Conservation (phyloP, 768 basidiomycete genomes). For the Pleurotus djamor region DNA sequence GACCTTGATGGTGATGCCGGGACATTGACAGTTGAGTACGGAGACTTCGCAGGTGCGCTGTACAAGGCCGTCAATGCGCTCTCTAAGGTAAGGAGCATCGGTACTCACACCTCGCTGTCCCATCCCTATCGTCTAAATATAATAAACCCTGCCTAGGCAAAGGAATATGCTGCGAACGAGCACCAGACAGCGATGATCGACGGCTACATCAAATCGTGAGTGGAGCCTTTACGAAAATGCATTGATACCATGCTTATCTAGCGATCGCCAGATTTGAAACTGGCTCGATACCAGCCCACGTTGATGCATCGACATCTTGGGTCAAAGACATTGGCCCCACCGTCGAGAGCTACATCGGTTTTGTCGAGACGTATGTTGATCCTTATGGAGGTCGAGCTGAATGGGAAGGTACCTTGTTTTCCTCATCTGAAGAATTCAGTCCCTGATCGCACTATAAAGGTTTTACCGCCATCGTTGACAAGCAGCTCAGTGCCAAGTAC, state of each 20-base stretch:
- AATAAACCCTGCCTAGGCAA: slow-evolving; percentile 44
- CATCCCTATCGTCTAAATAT: neutral
- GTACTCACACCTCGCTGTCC: neutral
- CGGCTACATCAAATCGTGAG: slow-evolving; percentile 76
- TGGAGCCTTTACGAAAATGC: neutral
- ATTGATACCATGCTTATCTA: too few relatives aligned
- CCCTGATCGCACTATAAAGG: slow-evolving; percentile 37
- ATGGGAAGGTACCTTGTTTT: slow-evolving; percentile 69
- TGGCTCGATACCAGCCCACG: slow-evolving; percentile 79
- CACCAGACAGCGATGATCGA: slow-evolving; percentile 74
- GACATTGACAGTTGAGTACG: slow-evolving; percentile 67
- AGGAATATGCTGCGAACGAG: slow-evolving; percentile 70
- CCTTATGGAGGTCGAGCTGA: slow-evolving; percentile 91
- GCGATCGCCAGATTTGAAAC: slow-evolving; percentile 56
- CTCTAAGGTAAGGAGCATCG: slow-evolving; percentile 40
- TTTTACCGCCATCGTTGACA: slow-evolving; percentile 88
- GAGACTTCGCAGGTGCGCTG: slow-evolving; percentile 67
- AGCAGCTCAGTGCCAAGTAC: slow-evolving; percentile 79
- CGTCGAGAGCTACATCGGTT: slow-evolving; percentile 84
- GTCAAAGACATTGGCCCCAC: slow-evolving; percentile 86
- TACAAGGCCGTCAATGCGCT: slow-evolving; percentile 54
- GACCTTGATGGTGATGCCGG: slow-evolving; percentile 36
- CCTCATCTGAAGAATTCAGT: neutral
- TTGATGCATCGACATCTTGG: slow-evolving; percentile 76
- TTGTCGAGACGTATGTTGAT: slow-evolving; percentile 75